Evolutionary conservation across 306 rosid species (phyloP), one percentile per base, ranked within the genome.

Genomic region (Inga oerstediana): DNA sequence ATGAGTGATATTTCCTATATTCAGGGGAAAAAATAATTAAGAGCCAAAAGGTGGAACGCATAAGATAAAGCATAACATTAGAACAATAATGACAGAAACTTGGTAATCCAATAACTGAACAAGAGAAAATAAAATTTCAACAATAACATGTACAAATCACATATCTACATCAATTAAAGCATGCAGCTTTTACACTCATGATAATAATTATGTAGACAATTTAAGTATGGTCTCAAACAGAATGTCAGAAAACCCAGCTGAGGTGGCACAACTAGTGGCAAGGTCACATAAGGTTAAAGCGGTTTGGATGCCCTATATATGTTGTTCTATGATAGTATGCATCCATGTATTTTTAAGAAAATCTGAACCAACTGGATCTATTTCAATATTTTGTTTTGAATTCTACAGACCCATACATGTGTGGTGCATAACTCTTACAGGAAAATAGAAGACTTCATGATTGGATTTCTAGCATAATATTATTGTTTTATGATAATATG

Each of bases 111-210:
- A 74, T 12, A 32, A 54, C 48, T 16, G 32, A 75, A 35, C 10
- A 75, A 34, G 34, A 58, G 43, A 48, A 4, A 48, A 48, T 2
- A 27, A 75, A 75, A 52, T 32, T 16, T 24, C n/a, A 15, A 27
- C 20, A 34, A 17, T 4, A 74, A 35, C 6, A 5, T 19, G 32
- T 20, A 51, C 34, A 20, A 41, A 74, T 75, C 74, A 64, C 72
- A 58, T 68, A 48, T 58, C 73, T 66, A 59, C 69, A 51, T 74
- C 81, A 77, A 72, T 39, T 49, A 65, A 77, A 20, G 82, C 74
- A 65, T 17, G 20, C 22, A 72, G 79, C 30, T 44, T 46, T 44
- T 58, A 58, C 62, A 77, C 48, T 37, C 46, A 62, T 46, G 68
- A 37, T 65, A 66, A 67, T 54, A 45, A 67, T 35, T 44, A 44